Evolutionary conservation across 2,329 filamentous ascomycete species (phyloP), one percentile per base, ranked within the genome.

Genomic region (Aspergillus viridinutans): DNA sequence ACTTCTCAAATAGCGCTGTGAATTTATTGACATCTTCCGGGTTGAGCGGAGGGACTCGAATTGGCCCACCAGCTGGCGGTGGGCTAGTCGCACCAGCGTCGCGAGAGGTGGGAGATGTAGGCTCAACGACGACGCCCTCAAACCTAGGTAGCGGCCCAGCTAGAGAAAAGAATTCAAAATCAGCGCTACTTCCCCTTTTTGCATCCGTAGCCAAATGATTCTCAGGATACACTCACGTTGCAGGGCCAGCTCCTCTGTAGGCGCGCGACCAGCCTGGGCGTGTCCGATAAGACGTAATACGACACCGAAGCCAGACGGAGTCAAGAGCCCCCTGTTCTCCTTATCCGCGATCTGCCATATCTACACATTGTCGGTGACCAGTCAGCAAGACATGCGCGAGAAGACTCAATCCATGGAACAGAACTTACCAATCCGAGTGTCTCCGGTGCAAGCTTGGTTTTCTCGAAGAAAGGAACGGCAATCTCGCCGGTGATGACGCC

Each of bases 331-430:
- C 63, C 92, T 86, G 79, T 99, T 99, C 79, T 97, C 93, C 64
- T 85, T 92, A 78, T 99, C 94, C 65, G 94, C 93, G 73, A 99
- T 94, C 78, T 97, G 93, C 94, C 94, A 99, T 82, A 99, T 97
- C 90, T 96, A 75, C 58, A 75, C 58, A 62, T 29, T 28, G 55
- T 52, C 17, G 50, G 40, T n/a, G 32, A 49, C n/a, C 14, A 45
- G 40, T 20, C 23, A 49, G 49, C 61, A 57, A 61, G 57, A 54
- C 42, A 53, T 35, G 40, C 21, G 45, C 45, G 8, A 21, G 29
- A 28, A 21, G n/a, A 25, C 40, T 23, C 10, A 50, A 7, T 50
- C 29, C 40, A 38, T 25, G 53, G 45, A n/a, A 51, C n/a, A 54
- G 29, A 49, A 80, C 85, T 65, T 77, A 93, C 90, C 85, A 96